phyloP scores from a whole-genome alignment of 176 grass and related monocot genomes.

The Cenchrus purpureus region DNA sequence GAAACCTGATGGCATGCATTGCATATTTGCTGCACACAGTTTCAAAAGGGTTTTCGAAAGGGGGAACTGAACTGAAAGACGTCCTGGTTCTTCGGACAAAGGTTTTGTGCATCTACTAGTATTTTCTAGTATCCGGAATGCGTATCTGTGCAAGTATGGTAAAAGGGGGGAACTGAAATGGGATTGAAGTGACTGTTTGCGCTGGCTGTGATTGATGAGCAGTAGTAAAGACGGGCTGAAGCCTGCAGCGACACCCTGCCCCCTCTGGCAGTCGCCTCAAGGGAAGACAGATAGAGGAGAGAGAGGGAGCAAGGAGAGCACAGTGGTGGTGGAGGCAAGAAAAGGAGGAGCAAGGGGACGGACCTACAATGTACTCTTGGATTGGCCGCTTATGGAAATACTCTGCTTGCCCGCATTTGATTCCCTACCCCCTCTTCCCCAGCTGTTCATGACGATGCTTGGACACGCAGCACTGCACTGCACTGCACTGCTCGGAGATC shows the following conservation, averaged over 20 bases:
- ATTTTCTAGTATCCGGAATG: not conserved
- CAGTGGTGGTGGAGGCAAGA: not conserved
- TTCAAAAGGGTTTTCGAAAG: no score
- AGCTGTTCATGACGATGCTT: constrained; percentile 52
- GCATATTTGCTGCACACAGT: no score
- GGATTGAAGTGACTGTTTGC: constrained; percentile 46
- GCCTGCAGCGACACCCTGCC: not conserved
- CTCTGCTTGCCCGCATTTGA: constrained; percentile 54
- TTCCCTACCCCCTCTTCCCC: constrained; percentile 35
- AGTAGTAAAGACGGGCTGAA: constrained; percentile 41
- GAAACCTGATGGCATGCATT: not conserved
- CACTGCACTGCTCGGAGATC: constrained; percentile 41
- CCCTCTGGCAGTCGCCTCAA: constrained; percentile 35
- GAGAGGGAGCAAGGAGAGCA: not conserved
- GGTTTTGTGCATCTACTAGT: not conserved
- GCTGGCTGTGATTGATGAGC: constrained; percentile 41
- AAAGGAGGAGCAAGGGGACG: constrained; percentile 42
- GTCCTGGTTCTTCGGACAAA: not conserved
- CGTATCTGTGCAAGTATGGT: not conserved
- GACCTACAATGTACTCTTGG: constrained; percentile 58
- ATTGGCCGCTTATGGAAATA: constrained; percentile 66
- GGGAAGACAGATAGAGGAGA: constrained; percentile 19
- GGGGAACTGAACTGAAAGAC: no score
- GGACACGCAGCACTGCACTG: constrained; percentile 32
- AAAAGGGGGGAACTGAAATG: constrained; percentile 13